Evolutionary conservation across 768 basidiomycete species (phyloP).

Genomic region (Mycena leptocephala): DNA sequence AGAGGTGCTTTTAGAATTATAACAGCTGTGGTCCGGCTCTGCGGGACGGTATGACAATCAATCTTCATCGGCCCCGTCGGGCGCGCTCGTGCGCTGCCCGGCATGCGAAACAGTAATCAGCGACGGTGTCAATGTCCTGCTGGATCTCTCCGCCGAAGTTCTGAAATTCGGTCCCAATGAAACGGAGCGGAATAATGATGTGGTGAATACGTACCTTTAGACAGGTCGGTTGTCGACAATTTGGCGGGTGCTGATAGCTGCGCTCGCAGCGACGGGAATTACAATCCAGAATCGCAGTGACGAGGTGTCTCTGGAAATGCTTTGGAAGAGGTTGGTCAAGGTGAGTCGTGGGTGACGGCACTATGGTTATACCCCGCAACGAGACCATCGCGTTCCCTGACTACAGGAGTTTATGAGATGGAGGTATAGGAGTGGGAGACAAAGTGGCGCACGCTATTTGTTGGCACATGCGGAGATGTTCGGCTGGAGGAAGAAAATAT

Average conservation of each 20-base stretch:
- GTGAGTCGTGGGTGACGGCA: not conserved
- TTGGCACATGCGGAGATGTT: slow-evolving; percentile 55
- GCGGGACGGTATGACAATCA: no score
- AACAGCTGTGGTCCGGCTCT: no score
- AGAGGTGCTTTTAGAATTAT: no score
- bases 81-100: slow-evolving; percentile 50
- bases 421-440: not conserved
- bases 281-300: slow-evolving; percentile 69
- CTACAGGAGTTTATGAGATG: slow-evolving; percentile 42
- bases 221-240: slow-evolving; percentile 57
- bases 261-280: slow-evolving; percentile 63
- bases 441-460: slow-evolving; percentile 66
- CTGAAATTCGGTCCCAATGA: slow-evolving; percentile 42
- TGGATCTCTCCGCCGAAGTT: slow-evolving; percentile 68
- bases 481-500: not conserved
- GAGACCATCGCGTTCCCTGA: slow-evolving; percentile 67
- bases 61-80: slow-evolving; percentile 18
- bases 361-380: slow-evolving; percentile 63
- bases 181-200: no score
- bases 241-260: slow-evolving; percentile 60
- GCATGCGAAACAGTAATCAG: slow-evolving; percentile 66
- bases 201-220: slow-evolving; percentile 55
- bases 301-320: slow-evolving; percentile 70
- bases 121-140: slow-evolving; percentile 63
- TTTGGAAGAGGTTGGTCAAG: no score